Base-by-base conservation (phyloP, 805 yeast species). In the Barnettozyma pratensis region DNA sequence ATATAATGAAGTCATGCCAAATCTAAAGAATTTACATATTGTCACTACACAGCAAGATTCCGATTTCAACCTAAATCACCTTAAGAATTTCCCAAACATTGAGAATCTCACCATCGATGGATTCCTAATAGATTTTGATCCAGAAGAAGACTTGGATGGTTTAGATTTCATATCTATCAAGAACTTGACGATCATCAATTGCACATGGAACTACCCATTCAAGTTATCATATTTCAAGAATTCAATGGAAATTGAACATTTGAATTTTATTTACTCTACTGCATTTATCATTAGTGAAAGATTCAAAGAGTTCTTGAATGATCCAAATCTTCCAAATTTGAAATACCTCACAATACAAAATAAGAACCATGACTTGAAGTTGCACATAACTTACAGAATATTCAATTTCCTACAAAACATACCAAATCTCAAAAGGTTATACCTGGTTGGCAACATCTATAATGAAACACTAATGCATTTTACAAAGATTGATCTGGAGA, bases 181-280 rank as follows among this genome's bases (percentile, higher is more conserved):
- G 5, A 54, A 53, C 2, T 53, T 77, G 28, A 52, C 58, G 4
- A 54, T 79, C 5, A 53, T 58, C 11, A 68, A 78, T 52, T 79
- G 84, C 59, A 71, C 74, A 2, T 79, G 84, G 83, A 76, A 75
- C 50, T 79, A 76, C 52, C 84, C 84, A 1, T 79, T 79, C 55
- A 66, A 70, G 19, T 57, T 77, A 40, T 60, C 59, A 28, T 55
- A 55, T 32, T 65, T 65, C 46, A 66, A 65, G 6, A 53, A 53
- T 26, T 49, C 53, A 14, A 53, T 46, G 38, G 46, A 53, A 25
- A 55, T 66, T 42, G 56, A 53, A 19, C 47, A 49, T n/a, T 47
- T 67, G 27, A 53, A 51, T 10, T 51, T 68, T 26, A 52, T 48
- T 0, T 68, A 67, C 45, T 53, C 62, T 10, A 63, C 61, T 40